These are phyloP conservation scores for Peronosclerospora sorghi DNA, from an alignment of 352 stramenopile species.

Conservation along the genomic window DNA sequence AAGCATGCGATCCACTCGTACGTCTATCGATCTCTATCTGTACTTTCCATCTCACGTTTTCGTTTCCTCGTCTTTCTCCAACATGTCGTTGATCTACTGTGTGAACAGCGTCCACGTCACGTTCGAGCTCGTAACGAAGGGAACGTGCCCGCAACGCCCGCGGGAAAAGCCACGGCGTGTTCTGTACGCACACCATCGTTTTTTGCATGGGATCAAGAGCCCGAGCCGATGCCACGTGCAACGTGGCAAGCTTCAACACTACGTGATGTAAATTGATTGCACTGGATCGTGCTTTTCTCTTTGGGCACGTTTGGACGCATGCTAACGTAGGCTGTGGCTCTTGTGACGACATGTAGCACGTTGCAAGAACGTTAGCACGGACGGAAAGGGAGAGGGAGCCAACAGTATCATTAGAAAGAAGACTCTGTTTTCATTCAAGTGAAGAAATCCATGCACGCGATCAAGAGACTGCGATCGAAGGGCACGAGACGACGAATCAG, in stretches of 20 bases:
- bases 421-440: background rate
- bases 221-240: background rate
- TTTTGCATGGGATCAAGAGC: slow-evolving; percentile 37
- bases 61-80: no score
- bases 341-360: slow-evolving; percentile 4
- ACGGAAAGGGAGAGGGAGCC: slow-evolving; percentile 2
- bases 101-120: slow-evolving; percentile 44
- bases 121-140: slow-evolving; percentile 39
- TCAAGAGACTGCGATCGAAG: slow-evolving; percentile 8
- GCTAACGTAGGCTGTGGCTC: no score
- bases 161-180: slow-evolving; percentile 23
- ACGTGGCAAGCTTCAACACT: slow-evolving; percentile 10
- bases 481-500: slow-evolving; percentile 2
- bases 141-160: slow-evolving; percentile 20
- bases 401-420: slow-evolving; percentile 7
- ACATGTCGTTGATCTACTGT: slow-evolving; percentile 23
- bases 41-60: no score
- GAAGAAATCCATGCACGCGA: slow-evolving; percentile 6
- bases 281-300: no score
- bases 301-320: no score
- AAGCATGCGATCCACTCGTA: slow-evolving; percentile 32
- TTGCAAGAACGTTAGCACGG: slow-evolving; percentile 18
- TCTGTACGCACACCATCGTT: slow-evolving; percentile 20
- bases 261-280: no score
- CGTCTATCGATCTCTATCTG: slow-evolving; percentile 4